Percentiles rank a stretch among this genome's conserved stretches.
These are phyloP conservation scores for Mycena belliarum DNA, from an alignment of 768 basidiomycete species.

Conservation along the genomic window DNA sequence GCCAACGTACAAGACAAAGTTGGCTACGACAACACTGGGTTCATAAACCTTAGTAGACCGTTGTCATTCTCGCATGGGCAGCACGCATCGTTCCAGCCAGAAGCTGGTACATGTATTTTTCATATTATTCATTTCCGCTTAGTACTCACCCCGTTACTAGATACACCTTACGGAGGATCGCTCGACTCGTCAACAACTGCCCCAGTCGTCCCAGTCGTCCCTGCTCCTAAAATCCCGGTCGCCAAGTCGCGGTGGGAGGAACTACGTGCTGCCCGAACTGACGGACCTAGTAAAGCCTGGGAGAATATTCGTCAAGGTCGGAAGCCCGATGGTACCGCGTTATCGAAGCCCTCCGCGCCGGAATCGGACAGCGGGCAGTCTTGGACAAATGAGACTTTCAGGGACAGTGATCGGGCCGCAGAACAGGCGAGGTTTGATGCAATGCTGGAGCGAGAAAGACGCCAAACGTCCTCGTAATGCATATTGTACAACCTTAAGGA, in stretches of 20 bases:
- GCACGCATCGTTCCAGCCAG: slow-evolving; percentile 1
- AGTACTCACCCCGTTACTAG: background rate
- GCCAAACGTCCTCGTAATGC: background rate
- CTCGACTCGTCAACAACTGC: background rate
- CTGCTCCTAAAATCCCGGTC: background rate
- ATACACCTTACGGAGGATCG: slow-evolving; percentile 6
- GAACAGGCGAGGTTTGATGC: slow-evolving; percentile 20
- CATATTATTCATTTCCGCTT: background rate
- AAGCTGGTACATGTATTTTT: slow-evolving; percentile 1
- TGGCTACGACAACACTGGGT: slow-evolving; percentile 4
- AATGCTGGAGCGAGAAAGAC: slow-evolving; percentile 17
- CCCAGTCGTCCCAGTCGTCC: background rate
- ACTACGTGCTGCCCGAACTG: slow-evolving; percentile 15
- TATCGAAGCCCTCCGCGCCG: background rate
- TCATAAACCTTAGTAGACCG: background rate
- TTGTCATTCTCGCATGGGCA: background rate
- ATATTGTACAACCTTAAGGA: too few species aligned
- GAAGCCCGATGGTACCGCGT: slow-evolving; percentile 9
- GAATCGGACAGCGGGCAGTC: background rate
- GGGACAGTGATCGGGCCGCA: slow-evolving; percentile 14
- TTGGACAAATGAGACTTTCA: background rate
- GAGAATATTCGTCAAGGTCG: slow-evolving; percentile 20
- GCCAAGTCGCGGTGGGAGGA: slow-evolving; percentile 21
- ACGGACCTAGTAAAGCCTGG: slow-evolving; percentile 13
- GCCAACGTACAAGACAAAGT: slow-evolving; percentile 19